Evolutionary conservation across 2,329 filamentous ascomycete species (phyloP), one percentile per base, ranked within the genome.

Genomic region (Ceratocystiopsis sp.): DNA sequence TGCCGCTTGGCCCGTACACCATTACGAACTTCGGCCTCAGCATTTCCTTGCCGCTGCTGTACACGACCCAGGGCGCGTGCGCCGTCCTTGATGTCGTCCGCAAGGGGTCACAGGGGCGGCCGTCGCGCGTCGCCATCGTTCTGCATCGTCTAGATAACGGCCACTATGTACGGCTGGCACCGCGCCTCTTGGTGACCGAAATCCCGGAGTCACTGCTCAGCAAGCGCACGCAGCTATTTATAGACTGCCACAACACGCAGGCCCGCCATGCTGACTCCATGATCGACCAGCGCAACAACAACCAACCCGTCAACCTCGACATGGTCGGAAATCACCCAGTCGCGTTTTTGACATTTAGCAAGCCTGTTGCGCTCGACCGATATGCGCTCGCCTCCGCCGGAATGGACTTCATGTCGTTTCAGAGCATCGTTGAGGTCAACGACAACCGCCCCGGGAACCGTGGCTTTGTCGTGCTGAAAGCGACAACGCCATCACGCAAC

Each of bases 21-120:
- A 45, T 47, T 36, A 49, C 47, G n/a, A 49, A 49, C 39, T 45
- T 47, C n/a, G 47, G 47, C 16, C 21, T 49, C 12, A 47, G 47
- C 29, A 46, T 49, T 15, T 42, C 44, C 1, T 15, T 49, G 18
- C 47, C 47, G 1, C 21, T 49, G 13, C 42, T 49, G 2, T 47
- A 46, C 42, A 49, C 47, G 1, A 36, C 45, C 2, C 43, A 36
- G 15, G 47, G 47, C 4, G 45, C 45, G 2, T 49, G 40, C 19
- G 47, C 45, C 3, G 42, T 49, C 2, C 35, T 49, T 3, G 47
- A 49, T 17, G 47, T 45, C 12, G 40, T 42, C 5, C 45, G 37
- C 14, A 17, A 34, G 18, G 19, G 21, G 3, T 38, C 46, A 38
- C 40, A 11, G 40, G 40, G 5, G 45, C 47, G 4, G 33, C 47